Conservation (phyloP, 352 stramenopile species). For the Globisporangium radiosum region DNA sequence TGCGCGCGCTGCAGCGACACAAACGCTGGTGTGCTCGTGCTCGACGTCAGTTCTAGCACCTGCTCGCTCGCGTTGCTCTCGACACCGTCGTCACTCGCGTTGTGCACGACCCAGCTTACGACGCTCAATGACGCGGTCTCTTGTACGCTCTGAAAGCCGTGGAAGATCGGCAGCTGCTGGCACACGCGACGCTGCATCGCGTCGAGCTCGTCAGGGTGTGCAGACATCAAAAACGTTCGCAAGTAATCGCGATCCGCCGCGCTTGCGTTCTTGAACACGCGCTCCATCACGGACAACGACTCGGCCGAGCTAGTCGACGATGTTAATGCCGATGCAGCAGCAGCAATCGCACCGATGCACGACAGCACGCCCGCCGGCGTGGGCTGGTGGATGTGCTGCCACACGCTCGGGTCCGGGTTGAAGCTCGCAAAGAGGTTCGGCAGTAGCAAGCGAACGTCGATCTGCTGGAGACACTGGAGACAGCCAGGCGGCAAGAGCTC, state of each 20-base stretch:
- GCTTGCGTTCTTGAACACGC: conserved; percentile 16
- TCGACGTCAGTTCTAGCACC: conserved; percentile 4
- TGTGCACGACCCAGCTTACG: conserved; percentile 6
- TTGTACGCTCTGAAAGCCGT: conserved; percentile 20
- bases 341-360: conserved; percentile 22
- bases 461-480: conserved; percentile 31
- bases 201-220: conserved; percentile 28
- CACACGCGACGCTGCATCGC: conserved; percentile 25
- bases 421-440: conserved; percentile 46
- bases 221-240: conserved; percentile 36
- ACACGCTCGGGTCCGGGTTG: conserved; percentile 50
- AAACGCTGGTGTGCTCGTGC: conserved; percentile 18
- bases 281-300: conserved; percentile 7
- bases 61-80: neutral
- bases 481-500: conserved; percentile 46
- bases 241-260: conserved; percentile 32
- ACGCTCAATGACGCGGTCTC: conserved; percentile 11
- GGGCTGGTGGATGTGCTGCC: conserved; percentile 68
- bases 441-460: conserved; percentile 48
- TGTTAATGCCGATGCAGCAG: neutral
- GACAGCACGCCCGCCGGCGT: conserved; percentile 49
- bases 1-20: conserved; percentile 20
- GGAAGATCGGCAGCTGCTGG: conserved; percentile 44
- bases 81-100: conserved; percentile 2
- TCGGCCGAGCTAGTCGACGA: neutral